Evolutionary conservation across 2,329 filamentous ascomycete species (phyloP).

Genomic region (Aotearoamyces nothofagi): DNA sequence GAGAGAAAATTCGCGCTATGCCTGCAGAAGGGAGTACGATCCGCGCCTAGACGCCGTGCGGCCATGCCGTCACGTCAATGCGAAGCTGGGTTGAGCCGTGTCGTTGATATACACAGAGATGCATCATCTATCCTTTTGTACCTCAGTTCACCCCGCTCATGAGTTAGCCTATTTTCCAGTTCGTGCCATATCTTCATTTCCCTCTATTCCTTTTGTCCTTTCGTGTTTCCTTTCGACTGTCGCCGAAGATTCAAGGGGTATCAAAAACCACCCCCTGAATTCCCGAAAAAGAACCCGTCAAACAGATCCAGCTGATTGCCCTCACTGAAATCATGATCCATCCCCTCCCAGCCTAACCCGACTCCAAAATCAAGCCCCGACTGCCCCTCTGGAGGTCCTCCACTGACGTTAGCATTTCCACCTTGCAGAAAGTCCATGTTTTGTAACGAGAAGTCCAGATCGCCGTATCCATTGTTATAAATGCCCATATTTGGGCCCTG

Average conservation of each 20-base stretch:
- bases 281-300: constrained; percentile 38
- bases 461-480: neutral
- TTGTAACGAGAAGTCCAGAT: constrained; percentile 12
- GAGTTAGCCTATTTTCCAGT: no score
- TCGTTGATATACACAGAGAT: no score
- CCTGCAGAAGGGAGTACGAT: no score
- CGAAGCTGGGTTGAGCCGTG: no score
- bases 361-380: constrained; percentile 5
- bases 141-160: no score
- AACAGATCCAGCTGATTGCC: constrained; percentile 26
- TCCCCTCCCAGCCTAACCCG: constrained; percentile 8
- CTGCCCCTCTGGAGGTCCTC: constrained; percentile 4
- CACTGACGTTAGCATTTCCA: neutral
- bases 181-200: no score
- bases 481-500: constrained; percentile 1
- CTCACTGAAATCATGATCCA: constrained; percentile 15
- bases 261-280: neutral
- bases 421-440: constrained; percentile 14
- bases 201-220: neutral
- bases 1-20: no score
- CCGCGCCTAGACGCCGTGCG: no score
- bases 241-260: no score
- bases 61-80: no score
- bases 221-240: no score
- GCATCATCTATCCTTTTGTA: no score